phyloP scores from a whole-genome alignment of 2,329 filamentous ascomycete species.

The Coniella vitis region DNA sequence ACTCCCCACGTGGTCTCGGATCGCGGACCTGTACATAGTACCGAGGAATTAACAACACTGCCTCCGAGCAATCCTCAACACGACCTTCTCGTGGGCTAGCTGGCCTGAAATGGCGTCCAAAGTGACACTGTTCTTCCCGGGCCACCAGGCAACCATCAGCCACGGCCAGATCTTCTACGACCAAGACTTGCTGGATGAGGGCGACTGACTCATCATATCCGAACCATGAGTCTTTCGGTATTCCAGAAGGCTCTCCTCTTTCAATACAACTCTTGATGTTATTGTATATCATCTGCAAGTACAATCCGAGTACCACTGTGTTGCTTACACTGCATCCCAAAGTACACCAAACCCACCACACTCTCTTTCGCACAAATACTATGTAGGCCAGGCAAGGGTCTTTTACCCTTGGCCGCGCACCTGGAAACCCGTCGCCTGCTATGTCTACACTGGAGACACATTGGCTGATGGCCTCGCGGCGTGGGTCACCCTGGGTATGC shows the following conservation, averaged over 20 bases:
- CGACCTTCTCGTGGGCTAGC: conserved; percentile 6
- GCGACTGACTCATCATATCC: too few species aligned
- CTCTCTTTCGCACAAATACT: conserved; percentile 30
- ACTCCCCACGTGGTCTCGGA: too few species aligned
- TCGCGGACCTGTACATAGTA: conserved; percentile 33
- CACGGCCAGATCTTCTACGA: conserved; percentile 63
- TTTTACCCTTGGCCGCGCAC: conserved; percentile 40
- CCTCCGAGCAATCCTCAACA: conserved; percentile 3
- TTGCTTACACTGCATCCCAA: conserved; percentile 38
- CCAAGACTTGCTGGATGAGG: conserved; percentile 45
- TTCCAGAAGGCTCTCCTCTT: conserved; percentile 34
- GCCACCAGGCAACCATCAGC: conserved; percentile 5
- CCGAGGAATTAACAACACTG: conserved; percentile 2
- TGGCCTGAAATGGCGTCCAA: conserved; percentile 9
- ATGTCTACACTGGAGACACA: conserved; percentile 48
- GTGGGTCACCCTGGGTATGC: conserved; percentile 35
- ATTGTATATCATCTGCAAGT: too few species aligned
- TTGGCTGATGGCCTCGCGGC: conserved; percentile 45
- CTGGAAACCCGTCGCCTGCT: conserved; percentile 53
- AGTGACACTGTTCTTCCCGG: conserved; percentile 3
- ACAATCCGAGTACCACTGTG: too few species aligned
- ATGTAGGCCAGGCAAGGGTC: conserved; percentile 48
- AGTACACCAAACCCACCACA: conserved; percentile 36
- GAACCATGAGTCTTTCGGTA: too few species aligned
- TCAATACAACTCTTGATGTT: not conserved